Evolutionary conservation across 139 green algal genomes (phyloP), one percentile per base, ranked within the genome.

Genomic region (Pedinophyceae sp.): DNA sequence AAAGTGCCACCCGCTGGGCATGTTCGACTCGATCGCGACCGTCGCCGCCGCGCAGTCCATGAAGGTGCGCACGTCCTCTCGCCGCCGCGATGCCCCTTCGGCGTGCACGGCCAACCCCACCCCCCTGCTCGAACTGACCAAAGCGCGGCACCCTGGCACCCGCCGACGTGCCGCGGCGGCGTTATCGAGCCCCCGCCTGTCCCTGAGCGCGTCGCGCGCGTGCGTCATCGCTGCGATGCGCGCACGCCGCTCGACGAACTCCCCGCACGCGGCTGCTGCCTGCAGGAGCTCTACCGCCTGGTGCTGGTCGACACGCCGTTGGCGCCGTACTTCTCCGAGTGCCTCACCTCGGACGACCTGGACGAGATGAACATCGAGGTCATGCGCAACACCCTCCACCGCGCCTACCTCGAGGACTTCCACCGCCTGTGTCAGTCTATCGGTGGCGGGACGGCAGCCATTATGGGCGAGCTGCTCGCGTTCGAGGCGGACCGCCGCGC

Each of bases 311-410:
- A 96, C 75, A 96, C 88, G 30, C 91, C 91, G 2, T 71, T 98
- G 48, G 87, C 87, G 4, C 85, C 87, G 13, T 98, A 98, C 76
- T 97, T 98, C 60, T 79, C 67, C 27, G 62, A 65, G 6, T 61
- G 63, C 54, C 58, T 74, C 51, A 64, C 63, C 10, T 72, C 62
- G 17, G 67, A 74, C 52, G 87, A 98, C 54, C 72, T 98, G 65
- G 90, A 97, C 56, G 91, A 98, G 62, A 95, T 97, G 86, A 97
- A 98, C 70, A 88, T 98, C 27, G 91, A 98, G 70, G 87, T 95
- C 61, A 87, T 97, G 78, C 64, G 83, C 52, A 97, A 96, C 76
- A 95, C 79, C 27, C 69, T 97, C 55, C 97, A 96, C 83, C 96
- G 96, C 70, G 85, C 88, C 0, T 98, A 97, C 74, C 74, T 98